A percentile compares a stretch with the other conserved stretches of the same genome.
Conservation (phyloP, 345 rosid species). For the Pseudoturritis turrita region DNA sequence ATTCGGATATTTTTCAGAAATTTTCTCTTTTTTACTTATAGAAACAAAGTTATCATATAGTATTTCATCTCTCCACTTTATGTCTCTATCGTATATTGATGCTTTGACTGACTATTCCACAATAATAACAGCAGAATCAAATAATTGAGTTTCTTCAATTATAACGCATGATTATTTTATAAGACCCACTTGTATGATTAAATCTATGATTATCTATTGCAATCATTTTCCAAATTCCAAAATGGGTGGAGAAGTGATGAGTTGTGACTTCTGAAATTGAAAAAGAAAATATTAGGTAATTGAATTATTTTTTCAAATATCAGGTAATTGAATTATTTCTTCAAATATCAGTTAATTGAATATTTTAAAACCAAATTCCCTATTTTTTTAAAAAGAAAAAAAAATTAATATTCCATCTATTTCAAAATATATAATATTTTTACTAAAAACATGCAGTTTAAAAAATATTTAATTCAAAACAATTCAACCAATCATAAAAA, state of each 20-base stretch:
- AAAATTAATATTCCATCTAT: too few relatives aligned
- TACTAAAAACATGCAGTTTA: too few relatives aligned
- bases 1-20: too few relatives aligned
- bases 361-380: too few relatives aligned
- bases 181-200: slow-evolving; percentile 18
- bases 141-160: slow-evolving; percentile 21
- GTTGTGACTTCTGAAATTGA: background rate
- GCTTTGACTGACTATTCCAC: slow-evolving; percentile 8
- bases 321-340: background rate
- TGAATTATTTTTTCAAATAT: too few relatives aligned
- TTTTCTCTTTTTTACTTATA: background rate
- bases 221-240: background rate
- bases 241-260: background rate
- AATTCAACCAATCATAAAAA: too few relatives aligned
- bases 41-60: background rate
- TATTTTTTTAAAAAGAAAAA: too few relatives aligned
- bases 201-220: background rate
- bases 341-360: too few relatives aligned
- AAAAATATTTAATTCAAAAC: too few relatives aligned
- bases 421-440: too few relatives aligned
- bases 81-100: slow-evolving; percentile 1
- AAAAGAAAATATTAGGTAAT: background rate
- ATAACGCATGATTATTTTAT: background rate
- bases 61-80: background rate
- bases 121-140: background rate